Percentiles rank a stretch among this genome's conserved stretches.
Evolutionary conservation across 495 filamentous ascomycete species (phyloP).

Genomic region (Extremus antarcticus): DNA sequence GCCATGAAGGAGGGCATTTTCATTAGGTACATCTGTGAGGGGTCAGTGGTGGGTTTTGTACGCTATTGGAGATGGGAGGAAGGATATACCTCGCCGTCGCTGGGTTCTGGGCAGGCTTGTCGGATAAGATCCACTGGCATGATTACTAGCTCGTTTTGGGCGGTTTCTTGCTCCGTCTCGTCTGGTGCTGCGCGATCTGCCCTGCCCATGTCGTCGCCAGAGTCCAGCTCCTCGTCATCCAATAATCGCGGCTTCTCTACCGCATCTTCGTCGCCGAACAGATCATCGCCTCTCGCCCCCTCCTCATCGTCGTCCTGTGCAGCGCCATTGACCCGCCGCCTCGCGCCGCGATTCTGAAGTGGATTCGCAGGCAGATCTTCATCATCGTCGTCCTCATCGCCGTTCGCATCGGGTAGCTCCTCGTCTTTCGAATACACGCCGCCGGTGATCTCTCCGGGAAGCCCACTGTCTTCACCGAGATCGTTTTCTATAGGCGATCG

Average conservation of each 20-base stretch:
- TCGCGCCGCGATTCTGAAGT: neutral
- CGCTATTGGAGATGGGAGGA: neutral
- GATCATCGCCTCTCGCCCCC: neutral
- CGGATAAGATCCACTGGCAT: conserved; percentile 31
- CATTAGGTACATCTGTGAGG: conserved; percentile 59
- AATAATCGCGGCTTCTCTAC: conserved; percentile 43
- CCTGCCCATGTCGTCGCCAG: conserved; percentile 60
- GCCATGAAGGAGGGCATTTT: conserved; percentile 70
- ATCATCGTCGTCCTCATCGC: conserved; percentile 21
- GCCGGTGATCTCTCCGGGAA: conserved; percentile 19
- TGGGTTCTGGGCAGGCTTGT: conserved; percentile 58
- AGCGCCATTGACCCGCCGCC: conserved; percentile 10
- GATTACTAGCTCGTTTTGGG: conserved; percentile 18
- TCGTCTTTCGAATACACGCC: conserved; percentile 9
- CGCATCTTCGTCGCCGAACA: conserved; percentile 12
- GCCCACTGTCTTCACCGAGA: conserved; percentile 23
- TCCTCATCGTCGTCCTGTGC: neutral
- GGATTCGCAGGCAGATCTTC: conserved; percentile 17
- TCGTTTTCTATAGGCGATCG: conserved; percentile 17
- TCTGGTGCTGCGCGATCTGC: conserved; percentile 35
- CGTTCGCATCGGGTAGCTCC: conserved; percentile 4
- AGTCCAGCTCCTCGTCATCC: conserved; percentile 67
- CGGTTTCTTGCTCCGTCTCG: conserved; percentile 26
- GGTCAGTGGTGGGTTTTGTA: neutral
- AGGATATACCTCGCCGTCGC: conserved; percentile 37